A percentile compares a stretch with the other conserved stretches of the same genome.
Conservation (phyloP, 345 rosid genomes). For the Sonneratia caseolaris region DNA sequence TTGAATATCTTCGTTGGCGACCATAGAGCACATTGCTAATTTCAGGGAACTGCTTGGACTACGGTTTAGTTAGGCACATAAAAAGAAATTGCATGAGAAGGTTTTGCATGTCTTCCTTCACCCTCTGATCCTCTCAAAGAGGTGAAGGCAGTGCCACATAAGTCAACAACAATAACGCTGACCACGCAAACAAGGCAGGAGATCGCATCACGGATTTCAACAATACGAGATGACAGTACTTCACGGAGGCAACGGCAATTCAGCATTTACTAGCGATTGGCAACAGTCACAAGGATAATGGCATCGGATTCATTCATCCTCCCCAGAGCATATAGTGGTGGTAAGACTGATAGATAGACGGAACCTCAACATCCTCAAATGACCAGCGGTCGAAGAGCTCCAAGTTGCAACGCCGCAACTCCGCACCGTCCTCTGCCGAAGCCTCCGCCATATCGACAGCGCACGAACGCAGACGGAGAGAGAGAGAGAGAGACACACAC, state of each 20-base stretch:
- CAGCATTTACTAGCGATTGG: neutral
- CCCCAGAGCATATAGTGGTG: neutral
- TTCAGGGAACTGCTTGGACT: too few relatives aligned
- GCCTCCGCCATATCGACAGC: slow-evolving; percentile 16
- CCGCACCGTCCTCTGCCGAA: slow-evolving; percentile 15
- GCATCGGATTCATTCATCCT: neutral
- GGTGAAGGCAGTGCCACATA: neutral
- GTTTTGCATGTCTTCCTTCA: too few relatives aligned
- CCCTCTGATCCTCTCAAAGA: neutral
- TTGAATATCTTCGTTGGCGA: too few relatives aligned
- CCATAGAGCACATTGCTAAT: too few relatives aligned
- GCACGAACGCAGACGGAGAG: neutral
- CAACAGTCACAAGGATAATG: neutral
- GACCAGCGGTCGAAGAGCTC: slow-evolving; percentile 88
- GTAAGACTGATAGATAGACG: neutral
- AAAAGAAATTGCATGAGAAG: too few relatives aligned
- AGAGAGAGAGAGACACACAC: neutral
- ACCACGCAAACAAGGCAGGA: neutral
- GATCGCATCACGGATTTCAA: neutral
- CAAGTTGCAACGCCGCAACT: slow-evolving; percentile 16
- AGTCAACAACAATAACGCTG: neutral
- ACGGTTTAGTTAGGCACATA: too few relatives aligned
- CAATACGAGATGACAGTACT: too few relatives aligned
- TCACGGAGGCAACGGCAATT: neutral
- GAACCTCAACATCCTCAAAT: slow-evolving; percentile 68